These are phyloP conservation scores for Lactuca saligna DNA, from an alignment of 129 eudicot genomes.

Conservation along the genomic window DNA sequence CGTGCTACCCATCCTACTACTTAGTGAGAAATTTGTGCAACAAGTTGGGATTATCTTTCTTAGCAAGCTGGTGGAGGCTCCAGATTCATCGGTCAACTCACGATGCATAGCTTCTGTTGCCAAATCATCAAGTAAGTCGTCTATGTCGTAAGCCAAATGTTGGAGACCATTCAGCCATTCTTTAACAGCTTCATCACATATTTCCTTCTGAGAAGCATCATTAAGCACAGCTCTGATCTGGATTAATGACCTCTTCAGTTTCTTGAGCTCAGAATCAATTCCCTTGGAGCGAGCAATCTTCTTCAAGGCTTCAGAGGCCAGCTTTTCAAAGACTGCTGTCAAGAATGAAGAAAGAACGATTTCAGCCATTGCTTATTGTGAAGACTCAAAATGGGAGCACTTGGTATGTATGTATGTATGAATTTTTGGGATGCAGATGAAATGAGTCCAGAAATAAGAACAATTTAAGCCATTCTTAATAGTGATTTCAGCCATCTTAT, in stretches of 20 bases:
- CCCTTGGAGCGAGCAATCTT: background rate
- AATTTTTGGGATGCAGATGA: too few relatives aligned
- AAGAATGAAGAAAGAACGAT: too few relatives aligned
- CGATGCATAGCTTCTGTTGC: conserved; percentile 2
- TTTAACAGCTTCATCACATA: background rate
- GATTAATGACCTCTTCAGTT: background rate
- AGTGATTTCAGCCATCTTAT: too few relatives aligned
- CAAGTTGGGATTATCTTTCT: background rate
- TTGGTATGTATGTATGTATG: too few relatives aligned
- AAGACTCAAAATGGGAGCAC: too few relatives aligned
- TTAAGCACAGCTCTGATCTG: background rate
- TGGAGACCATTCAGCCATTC: conserved; percentile 12
- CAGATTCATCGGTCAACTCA: conserved; percentile 1
- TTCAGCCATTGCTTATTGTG: too few relatives aligned
- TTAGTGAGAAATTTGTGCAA: background rate
- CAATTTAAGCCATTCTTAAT: too few relatives aligned
- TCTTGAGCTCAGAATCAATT: background rate
- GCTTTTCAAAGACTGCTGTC: too few relatives aligned
- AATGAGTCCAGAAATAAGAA: too few relatives aligned
- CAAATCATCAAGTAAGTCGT: background rate
- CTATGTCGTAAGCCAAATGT: background rate
- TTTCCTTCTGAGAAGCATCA: conserved; percentile 11
- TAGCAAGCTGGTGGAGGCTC: background rate
- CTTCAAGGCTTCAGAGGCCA: too few relatives aligned
- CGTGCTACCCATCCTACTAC: background rate